Evolutionary conservation across 371 early-diverging fungal genomes (phyloP).

Genomic region (Mucor lusitanicus): DNA sequence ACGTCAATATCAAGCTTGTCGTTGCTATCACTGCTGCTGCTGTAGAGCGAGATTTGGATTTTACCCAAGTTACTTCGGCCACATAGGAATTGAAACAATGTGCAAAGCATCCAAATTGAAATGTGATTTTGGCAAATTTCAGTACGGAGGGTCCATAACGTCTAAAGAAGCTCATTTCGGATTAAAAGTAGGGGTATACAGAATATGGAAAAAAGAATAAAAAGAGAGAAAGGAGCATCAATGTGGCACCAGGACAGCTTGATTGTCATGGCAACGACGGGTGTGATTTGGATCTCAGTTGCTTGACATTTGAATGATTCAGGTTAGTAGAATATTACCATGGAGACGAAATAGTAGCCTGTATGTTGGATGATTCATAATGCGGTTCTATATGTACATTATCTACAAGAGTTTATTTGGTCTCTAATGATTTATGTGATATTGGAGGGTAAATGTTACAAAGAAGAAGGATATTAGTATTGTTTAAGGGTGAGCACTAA

Average conservation of each 20-base stretch:
- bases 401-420: constrained; percentile 1
- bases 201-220: background rate
- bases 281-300: background rate
- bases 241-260: too few species aligned
- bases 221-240: background rate
- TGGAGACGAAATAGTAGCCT: too few species aligned
- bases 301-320: too few species aligned
- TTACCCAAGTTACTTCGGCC: constrained; percentile 70
- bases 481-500: constrained; percentile 7
- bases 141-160: background rate
- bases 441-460: background rate
- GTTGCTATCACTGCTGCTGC: background rate
- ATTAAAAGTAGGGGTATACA: background rate
- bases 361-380: too few species aligned
- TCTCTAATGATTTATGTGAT: background rate
- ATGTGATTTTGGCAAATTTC: constrained; percentile 25
- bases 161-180: constrained; percentile 10
- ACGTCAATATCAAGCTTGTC: background rate
- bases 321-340: too few species aligned
- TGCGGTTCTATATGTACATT: background rate
- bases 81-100: constrained; percentile 68
- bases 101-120: constrained; percentile 61
- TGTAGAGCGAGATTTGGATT: background rate
- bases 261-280: background rate
- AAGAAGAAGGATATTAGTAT: background rate